Base-by-base conservation (phyloP, 208 protist species). In the Leishmania guyanensis region DNA sequence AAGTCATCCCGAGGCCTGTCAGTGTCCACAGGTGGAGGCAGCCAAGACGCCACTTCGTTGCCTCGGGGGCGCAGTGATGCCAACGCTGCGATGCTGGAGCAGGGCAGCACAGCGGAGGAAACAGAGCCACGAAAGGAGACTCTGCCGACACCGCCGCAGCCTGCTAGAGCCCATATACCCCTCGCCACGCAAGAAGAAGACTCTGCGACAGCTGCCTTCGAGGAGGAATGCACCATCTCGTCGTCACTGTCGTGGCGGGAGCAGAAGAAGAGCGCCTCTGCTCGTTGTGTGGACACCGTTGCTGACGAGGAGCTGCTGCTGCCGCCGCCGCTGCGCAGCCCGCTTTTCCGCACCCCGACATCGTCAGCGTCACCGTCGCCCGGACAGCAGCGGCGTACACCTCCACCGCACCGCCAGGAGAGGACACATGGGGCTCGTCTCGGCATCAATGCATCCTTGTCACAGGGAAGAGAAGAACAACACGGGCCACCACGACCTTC, bases 1-100 rank as follows among this genome's bases (percentile, higher is more conserved):
- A 73, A 65, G 72, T 86, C 82, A 20, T 86, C 82, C 1, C 82
- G 75, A 14, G 82, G 82, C 22, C 36, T 86, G 77, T 79, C 78
- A 36, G 66, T 72, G 12, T 86, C 82, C 4, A 58, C 60, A 0
- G 78, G 56, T 20, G 73, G n/a, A 20, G 68, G 1, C 17, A 86
- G 82, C 39, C 53, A 79, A 69, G 64, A 33, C 5, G 66, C 64
- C 51, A 75, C 78, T 22, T 85, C 82, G 53, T 54, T 71, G 29
- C 71, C 62, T 33, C 82, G 71, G 2, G 71, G 58, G 36, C 60
- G 77, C 50, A 73, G 76, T 65, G 76, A 58, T n/a, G 73, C 33
- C 46, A 78, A 50, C 64, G 46, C 58, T 14, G 70, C 65, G 22
- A 54, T 60, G 76, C 14, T 53, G 48, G 64, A 14, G 46, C 62